A percentile compares a stretch with the other conserved stretches of the same genome.
Conservation (phyloP, 257 asterid species). For the Coffea eugenioides region DNA sequence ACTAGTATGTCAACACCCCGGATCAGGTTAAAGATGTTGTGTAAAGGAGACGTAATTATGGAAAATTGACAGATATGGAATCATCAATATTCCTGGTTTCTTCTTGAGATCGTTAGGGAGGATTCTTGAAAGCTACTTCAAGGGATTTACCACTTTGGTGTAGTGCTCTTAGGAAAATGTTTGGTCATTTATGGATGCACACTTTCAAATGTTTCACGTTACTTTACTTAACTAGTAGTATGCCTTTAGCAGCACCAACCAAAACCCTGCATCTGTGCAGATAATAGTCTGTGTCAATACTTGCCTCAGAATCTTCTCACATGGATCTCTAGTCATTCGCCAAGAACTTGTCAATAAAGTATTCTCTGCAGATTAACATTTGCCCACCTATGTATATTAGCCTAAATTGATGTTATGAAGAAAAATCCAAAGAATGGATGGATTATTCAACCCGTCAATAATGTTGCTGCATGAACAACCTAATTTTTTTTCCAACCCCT, state of each 20-base stretch:
- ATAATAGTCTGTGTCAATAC: not conserved
- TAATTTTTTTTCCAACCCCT: too few species aligned
- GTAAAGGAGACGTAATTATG: not conserved
- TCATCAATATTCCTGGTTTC: too few species aligned
- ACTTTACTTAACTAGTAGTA: too few species aligned
- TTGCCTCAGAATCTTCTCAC: not conserved
- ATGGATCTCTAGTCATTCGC: too few species aligned
- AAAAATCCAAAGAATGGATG: too few species aligned
- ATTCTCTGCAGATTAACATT: not conserved
- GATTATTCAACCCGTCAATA: too few species aligned
- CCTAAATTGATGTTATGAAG: too few species aligned
- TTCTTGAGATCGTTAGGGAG: slow-evolving; percentile 2
- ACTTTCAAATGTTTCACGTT: too few species aligned
- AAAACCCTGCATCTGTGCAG: not conserved
- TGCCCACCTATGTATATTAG: too few species aligned
- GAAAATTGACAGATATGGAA: not conserved
- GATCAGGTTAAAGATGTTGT: not conserved
- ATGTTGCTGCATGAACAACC: too few species aligned
- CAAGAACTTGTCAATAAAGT: not conserved
- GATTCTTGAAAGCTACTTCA: not conserved
- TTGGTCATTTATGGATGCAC: not conserved
- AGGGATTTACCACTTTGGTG: not conserved
- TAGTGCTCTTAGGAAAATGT: not conserved
- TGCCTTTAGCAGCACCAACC: not conserved
- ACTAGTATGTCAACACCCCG: not conserved